These are phyloP conservation scores for Heterobasidion annosum DNA, from an alignment of 1,284 basidiomycete species.

Conservation along the genomic window DNA sequence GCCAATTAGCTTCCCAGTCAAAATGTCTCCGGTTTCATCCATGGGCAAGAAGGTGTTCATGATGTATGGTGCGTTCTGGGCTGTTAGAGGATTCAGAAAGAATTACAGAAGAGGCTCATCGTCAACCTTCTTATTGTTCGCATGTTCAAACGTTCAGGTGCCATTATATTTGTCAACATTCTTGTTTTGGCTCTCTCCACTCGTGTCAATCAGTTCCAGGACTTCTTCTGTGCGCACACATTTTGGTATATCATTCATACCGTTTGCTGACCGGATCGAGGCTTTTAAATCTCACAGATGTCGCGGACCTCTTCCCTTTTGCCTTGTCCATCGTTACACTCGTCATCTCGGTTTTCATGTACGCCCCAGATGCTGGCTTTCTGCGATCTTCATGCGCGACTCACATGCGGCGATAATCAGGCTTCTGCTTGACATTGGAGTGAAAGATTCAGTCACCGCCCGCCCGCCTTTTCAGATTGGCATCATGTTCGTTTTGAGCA, in stretches of 20 bases:
- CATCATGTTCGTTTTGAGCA: neutral
- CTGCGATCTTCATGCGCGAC: neutral
- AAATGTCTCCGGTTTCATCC: neutral
- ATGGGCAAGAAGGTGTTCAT: neutral
- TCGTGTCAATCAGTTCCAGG: conserved; percentile 46
- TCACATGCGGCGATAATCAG: neutral
- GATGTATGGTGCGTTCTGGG: neutral
- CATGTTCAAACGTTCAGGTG: conserved; percentile 19
- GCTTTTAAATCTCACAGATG: conserved; percentile 22
- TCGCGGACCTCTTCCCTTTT: conserved; percentile 51
- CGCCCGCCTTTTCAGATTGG: neutral
- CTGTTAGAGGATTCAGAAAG: neutral
- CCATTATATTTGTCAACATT: conserved; percentile 35
- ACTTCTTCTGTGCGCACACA: conserved; percentile 44
- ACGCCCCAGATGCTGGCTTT: conserved; percentile 10
- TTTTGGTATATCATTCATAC: neutral
- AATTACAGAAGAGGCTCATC: neutral
- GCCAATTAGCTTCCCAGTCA: neutral
- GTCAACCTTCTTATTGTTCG: neutral
- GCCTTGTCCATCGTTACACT: conserved; percentile 45
- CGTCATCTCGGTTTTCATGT: conserved; percentile 33
- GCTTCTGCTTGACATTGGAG: neutral
- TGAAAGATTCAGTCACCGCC: neutral
- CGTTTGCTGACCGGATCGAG: neutral
- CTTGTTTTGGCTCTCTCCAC: conserved; percentile 44